Conservation (phyloP, 768 basidiomycete species). For the Suillus alpinus region DNA sequence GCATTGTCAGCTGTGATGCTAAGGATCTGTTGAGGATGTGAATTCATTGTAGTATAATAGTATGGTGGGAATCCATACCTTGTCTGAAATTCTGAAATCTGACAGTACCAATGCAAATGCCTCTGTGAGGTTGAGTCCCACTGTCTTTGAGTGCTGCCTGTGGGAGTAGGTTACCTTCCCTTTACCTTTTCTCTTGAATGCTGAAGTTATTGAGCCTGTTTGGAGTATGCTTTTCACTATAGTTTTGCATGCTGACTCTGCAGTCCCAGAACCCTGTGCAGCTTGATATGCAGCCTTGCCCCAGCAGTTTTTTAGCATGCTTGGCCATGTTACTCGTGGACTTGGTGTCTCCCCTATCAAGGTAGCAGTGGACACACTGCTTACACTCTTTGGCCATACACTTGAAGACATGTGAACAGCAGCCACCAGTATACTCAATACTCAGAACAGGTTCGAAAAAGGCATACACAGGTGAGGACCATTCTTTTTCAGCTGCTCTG, state of each 20-base stretch:
- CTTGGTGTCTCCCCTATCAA: constrained; percentile 21
- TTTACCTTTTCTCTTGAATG: constrained; percentile 27
- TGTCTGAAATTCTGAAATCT: constrained; percentile 33
- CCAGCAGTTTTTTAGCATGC: constrained; percentile 29
- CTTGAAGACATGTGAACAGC: constrained; percentile 21
- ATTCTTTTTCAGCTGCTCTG: constrained; percentile 14
- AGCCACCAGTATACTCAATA: constrained; percentile 18
- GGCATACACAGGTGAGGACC: constrained; percentile 27
- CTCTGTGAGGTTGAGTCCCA: constrained; percentile 25
- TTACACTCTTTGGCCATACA: constrained; percentile 22
- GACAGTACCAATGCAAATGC: constrained; percentile 33
- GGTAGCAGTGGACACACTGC: constrained; percentile 12
- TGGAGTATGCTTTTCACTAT: neutral
- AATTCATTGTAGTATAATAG: no score
- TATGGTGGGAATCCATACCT: constrained; percentile 20
- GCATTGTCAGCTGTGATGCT: constrained; percentile 18
- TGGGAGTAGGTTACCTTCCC: constrained; percentile 30
- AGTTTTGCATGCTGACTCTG: neutral
- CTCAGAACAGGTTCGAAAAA: constrained; percentile 20
- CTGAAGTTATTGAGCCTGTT: constrained; percentile 25
- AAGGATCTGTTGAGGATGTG: no score
- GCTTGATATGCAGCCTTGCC: constrained; percentile 12
- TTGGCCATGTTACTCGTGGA: constrained; percentile 31
- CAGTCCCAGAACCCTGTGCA: neutral
- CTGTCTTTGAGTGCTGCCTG: constrained; percentile 15